phyloP scores from a whole-genome alignment of 2,329 filamentous ascomycete genomes.

The Sordariomycetes sp. region DNA sequence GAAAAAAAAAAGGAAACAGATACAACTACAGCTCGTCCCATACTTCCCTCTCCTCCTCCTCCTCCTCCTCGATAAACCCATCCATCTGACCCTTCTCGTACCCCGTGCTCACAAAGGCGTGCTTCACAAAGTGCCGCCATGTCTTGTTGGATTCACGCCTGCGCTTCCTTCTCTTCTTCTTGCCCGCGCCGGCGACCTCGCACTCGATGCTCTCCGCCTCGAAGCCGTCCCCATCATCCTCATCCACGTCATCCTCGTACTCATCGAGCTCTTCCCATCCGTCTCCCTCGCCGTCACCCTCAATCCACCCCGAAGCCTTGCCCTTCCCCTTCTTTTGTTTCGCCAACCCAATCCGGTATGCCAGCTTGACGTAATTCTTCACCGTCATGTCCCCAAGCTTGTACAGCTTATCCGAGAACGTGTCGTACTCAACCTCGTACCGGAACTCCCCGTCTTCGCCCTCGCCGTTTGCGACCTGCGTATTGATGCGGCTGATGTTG shows the following conservation, averaged over 20 bases:
- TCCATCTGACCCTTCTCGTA: constrained; percentile 27
- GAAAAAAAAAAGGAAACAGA: neutral
- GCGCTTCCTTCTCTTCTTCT: constrained; percentile 36
- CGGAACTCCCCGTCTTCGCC: constrained; percentile 43
- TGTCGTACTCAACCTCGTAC: constrained; percentile 80
- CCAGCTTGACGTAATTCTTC: constrained; percentile 64
- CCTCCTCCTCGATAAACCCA: neutral
- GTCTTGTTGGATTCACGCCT: constrained; percentile 48
- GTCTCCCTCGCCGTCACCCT: constrained; percentile 9
- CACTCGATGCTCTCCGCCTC: constrained; percentile 14
- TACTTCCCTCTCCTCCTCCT: neutral
- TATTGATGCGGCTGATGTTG: constrained; percentile 85
- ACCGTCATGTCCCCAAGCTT: constrained; percentile 74
- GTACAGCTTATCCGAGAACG: constrained; percentile 62
- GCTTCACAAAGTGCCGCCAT: constrained; percentile 65
- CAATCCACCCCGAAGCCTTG: neutral
- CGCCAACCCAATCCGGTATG: constrained; percentile 57
- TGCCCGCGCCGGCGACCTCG: constrained; percentile 21
- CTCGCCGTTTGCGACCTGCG: constrained; percentile 28
- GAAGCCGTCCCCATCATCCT: constrained; percentile 12
- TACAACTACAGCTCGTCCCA: neutral
- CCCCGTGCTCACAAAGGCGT: constrained; percentile 69
- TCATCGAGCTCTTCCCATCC: constrained; percentile 8
- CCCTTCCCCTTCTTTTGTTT: constrained; percentile 10
- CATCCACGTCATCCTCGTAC: constrained; percentile 10